A percentile compares a stretch with the other conserved stretches of the same genome.
Evolutionary conservation across 2,329 filamentous ascomycete genomes (phyloP).

Genomic region (Monosporascus cannonballus): DNA sequence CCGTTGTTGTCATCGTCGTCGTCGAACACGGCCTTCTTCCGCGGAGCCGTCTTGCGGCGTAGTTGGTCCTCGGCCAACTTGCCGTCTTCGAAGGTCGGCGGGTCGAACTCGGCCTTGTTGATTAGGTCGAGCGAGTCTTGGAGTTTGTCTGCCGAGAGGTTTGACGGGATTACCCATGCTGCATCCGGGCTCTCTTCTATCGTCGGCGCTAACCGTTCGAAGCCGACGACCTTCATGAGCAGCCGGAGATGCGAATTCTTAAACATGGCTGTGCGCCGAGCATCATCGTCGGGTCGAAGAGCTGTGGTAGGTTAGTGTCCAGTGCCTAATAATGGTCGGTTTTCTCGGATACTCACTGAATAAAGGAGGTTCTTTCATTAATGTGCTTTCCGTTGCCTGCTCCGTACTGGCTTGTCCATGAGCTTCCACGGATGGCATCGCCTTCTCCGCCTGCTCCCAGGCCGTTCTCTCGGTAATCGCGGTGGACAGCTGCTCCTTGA

Average conservation of each 20-base stretch:
- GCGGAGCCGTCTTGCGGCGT: constrained; percentile 58
- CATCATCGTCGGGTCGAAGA: constrained; percentile 58
- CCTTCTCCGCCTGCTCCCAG: constrained; percentile 69
- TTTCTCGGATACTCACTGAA: constrained; percentile 42
- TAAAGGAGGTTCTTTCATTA: constrained; percentile 36
- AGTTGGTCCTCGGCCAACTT: constrained; percentile 70
- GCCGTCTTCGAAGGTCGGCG: constrained; percentile 71
- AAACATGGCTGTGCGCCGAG: constrained; percentile 69
- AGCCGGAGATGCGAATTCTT: constrained; percentile 85
- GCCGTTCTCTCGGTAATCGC: constrained; percentile 68
- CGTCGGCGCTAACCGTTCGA: constrained; percentile 50
- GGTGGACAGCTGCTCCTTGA: constrained; percentile 63
- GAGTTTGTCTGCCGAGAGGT: constrained; percentile 58
- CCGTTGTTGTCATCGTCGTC: constrained; percentile 55
- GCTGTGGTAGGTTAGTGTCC: constrained; percentile 35
- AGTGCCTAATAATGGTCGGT: not conserved
- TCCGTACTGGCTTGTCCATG: constrained; percentile 23
- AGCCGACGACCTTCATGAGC: constrained; percentile 69
- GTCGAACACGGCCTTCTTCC: constrained; percentile 59
- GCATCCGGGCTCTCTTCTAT: constrained; percentile 69
- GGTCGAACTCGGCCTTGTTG: constrained; percentile 71
- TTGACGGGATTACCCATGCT: constrained; percentile 69
- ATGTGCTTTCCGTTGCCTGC: constrained; percentile 16
- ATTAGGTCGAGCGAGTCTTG: constrained; percentile 66
- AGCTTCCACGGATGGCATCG: constrained; percentile 39